Evolutionary conservation across 306 rosid species (phyloP).

Genomic region (Pterocarpus macrocarpus): DNA sequence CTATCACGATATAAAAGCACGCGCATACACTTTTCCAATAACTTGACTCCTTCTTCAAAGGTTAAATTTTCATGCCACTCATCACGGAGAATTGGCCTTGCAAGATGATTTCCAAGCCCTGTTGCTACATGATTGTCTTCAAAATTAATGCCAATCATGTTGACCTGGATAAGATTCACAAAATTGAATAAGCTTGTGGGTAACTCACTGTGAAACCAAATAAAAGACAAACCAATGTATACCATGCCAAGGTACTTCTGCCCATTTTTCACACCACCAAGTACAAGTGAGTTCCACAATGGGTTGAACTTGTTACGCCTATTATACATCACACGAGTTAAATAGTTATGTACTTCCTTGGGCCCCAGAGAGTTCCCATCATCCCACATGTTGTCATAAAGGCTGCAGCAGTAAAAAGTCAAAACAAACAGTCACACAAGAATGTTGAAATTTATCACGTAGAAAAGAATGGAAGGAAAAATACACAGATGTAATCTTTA

Average conservation of each 20-base stretch:
- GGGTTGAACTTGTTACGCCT: conserved; percentile 64
- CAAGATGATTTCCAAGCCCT: conserved; percentile 95
- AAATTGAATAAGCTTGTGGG: conserved; percentile 29
- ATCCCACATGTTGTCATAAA: conserved; percentile 84
- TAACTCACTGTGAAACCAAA: conserved; percentile 1
- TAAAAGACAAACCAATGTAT: conserved; percentile 27
- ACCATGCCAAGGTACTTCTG: conserved; percentile 73
- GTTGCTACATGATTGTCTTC: conserved; percentile 94
- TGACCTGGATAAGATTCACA: conserved; percentile 66
- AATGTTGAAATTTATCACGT: too few species aligned
- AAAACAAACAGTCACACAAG: conserved; percentile 36
- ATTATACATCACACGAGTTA: conserved; percentile 61
- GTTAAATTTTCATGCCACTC: conserved; percentile 93
- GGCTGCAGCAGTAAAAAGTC: conserved; percentile 61
- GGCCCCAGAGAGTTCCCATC: conserved; percentile 63
- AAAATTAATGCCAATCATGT: conserved; percentile 89
- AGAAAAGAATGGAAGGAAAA: background rate
- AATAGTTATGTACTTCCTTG: conserved; percentile 60
- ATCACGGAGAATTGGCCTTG: conserved; percentile 95
- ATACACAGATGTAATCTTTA: background rate
- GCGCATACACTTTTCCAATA: conserved; percentile 97
- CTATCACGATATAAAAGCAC: conserved; percentile 95
- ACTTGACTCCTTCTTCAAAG: conserved; percentile 89
- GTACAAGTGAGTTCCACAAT: conserved; percentile 59
- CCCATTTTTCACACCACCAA: conserved; percentile 59